Conservation (phyloP, 2,329 filamentous ascomycete species). For the Paramyrothecium sp. region DNA sequence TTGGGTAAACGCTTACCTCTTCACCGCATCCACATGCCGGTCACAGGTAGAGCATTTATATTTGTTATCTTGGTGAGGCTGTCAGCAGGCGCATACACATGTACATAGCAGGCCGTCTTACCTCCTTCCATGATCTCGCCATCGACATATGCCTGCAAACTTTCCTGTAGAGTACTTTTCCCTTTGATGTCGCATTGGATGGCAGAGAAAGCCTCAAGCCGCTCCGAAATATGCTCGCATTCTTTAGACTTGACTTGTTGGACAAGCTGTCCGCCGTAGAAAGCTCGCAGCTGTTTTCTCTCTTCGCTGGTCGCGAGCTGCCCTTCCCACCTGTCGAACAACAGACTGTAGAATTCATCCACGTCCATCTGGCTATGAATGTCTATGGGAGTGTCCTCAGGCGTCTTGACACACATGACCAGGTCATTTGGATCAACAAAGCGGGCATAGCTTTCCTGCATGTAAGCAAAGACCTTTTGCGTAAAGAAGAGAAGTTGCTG, state of each 20-base stretch:
- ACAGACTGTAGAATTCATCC: slow-evolving; percentile 92
- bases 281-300: slow-evolving; percentile 72
- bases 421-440: slow-evolving; percentile 72
- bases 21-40: slow-evolving; percentile 87
- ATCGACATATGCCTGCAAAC: slow-evolving; percentile 90
- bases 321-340: slow-evolving; percentile 88
- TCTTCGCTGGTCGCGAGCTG: slow-evolving; percentile 68
- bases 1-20: slow-evolving; percentile 52
- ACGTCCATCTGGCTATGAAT: slow-evolving; percentile 95
- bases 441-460: slow-evolving; percentile 80
- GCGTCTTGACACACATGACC: slow-evolving; percentile 75
- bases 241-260: slow-evolving; percentile 96
- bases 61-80: slow-evolving; percentile 74
- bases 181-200: slow-evolving; percentile 97
- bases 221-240: slow-evolving; percentile 89
- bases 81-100: slow-evolving; percentile 7
- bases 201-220: slow-evolving; percentile 86
- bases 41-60: slow-evolving; percentile 95
- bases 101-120: slow-evolving; percentile 28
- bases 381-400: slow-evolving; percentile 80
- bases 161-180: slow-evolving; percentile 79
- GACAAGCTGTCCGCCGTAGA: slow-evolving; percentile 89
- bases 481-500: slow-evolving; percentile 75
- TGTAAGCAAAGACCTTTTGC: slow-evolving; percentile 76
- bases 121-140: slow-evolving; percentile 94